These are phyloP conservation scores for Dacryopinax primogenitus DNA, from an alignment of 768 basidiomycete species.

Conservation along the genomic window DNA sequence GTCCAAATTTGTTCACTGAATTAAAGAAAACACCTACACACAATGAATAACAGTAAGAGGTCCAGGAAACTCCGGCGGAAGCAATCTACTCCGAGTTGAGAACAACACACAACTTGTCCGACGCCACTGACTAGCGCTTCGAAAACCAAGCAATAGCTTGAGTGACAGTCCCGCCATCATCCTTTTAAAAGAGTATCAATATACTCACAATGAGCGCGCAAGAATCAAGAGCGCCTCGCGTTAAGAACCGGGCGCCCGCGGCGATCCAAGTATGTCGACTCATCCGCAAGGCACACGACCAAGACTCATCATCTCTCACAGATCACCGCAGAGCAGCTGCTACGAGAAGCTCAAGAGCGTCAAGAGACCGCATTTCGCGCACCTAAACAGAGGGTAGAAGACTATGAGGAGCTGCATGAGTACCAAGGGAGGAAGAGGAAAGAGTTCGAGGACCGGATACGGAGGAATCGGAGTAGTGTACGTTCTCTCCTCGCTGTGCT, in stretches of 20 bases:
- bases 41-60: too few species aligned
- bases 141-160: background rate
- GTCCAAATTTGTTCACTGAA: too few species aligned
- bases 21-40: too few species aligned
- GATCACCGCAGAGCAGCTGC: constrained; percentile 97
- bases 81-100: background rate
- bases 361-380: constrained; percentile 87
- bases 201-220: background rate
- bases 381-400: constrained; percentile 89
- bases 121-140: background rate
- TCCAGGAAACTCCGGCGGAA: background rate
- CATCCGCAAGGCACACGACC: background rate
- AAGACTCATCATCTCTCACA: constrained; percentile 27
- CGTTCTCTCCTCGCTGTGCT: constrained; percentile 11
- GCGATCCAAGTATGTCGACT: constrained; percentile 60
- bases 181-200: too few species aligned
- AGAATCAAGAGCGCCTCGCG: constrained; percentile 26
- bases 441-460: constrained; percentile 70
- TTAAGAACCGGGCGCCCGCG: constrained; percentile 93
- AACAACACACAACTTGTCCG: too few species aligned
- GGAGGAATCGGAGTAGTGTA: constrained; percentile 29
- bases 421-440: constrained; percentile 75
- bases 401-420: constrained; percentile 74
- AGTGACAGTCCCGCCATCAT: too few species aligned
- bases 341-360: constrained; percentile 97